Conservation (phyloP, 176 grass and related monocot species). For the Echinochloa phyllopogon region DNA sequence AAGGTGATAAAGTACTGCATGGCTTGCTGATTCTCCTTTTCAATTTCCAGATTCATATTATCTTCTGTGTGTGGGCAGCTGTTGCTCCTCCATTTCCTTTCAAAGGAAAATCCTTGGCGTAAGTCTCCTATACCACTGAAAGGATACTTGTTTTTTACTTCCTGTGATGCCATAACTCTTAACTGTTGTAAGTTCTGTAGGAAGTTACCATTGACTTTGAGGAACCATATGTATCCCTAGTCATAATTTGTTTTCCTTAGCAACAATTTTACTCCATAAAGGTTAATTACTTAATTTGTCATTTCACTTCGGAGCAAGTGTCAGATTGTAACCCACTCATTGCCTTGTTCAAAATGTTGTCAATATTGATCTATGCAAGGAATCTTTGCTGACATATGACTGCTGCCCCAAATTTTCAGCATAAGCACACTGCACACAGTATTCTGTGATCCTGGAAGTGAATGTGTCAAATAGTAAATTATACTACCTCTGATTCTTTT, state of each 20-base stretch:
- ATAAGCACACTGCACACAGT: background rate
- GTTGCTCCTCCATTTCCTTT: slow-evolving; percentile 93
- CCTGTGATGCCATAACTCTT: background rate
- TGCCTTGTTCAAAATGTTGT: slow-evolving; percentile 6
- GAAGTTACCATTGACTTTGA: slow-evolving; percentile 14
- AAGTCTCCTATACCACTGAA: slow-evolving; percentile 46
- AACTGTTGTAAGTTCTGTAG: background rate
- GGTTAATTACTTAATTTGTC: background rate
- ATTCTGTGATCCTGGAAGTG: slow-evolving; percentile 22
- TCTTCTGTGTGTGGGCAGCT: slow-evolving; percentile 87
- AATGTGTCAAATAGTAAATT: background rate
- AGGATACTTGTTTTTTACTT: slow-evolving; percentile 19
- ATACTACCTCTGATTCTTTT: too few species aligned
- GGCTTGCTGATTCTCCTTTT: slow-evolving; percentile 22
- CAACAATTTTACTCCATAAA: slow-evolving; percentile 7
- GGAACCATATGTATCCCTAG: background rate
- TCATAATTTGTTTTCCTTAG: slow-evolving; percentile 22
- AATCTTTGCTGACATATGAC: slow-evolving; percentile 17
- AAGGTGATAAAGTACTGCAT: background rate
- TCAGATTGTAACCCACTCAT: slow-evolving; percentile 3
- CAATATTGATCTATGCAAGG: slow-evolving; percentile 1
- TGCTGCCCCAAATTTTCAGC: background rate
- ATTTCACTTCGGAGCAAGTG: slow-evolving; percentile 10
- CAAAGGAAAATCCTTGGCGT: slow-evolving; percentile 98
- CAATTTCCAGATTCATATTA: slow-evolving; percentile 82